Percentiles rank a stretch among this genome's conserved stretches.
Evolutionary conservation across 108 stramenopile species (phyloP).

Genomic region (Bacterosira constricta): DNA sequence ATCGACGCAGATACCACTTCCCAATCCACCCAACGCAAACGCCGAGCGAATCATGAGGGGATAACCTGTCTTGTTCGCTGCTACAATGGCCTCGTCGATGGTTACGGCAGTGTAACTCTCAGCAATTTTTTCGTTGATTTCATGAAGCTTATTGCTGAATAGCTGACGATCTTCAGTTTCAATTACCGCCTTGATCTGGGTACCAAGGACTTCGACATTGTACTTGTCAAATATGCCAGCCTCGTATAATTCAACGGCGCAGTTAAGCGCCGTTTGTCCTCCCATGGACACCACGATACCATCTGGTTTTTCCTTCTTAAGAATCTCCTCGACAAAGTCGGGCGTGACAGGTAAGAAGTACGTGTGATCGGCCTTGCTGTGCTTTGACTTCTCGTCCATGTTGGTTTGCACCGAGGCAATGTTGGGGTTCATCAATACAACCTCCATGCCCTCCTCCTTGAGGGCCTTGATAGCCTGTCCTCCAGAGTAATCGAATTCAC

Average conservation of each 20-base stretch:
- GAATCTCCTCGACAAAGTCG: constrained; percentile 95
- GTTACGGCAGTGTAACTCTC: constrained; percentile 80
- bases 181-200: constrained; percentile 93
- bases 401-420: constrained; percentile 99
- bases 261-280: constrained; percentile 98
- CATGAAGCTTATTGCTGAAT: constrained; percentile 90
- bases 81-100: constrained; percentile 84
- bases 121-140: constrained; percentile 98
- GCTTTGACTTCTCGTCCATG: constrained; percentile 85
- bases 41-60: constrained; percentile 98
- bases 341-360: constrained; percentile 98
- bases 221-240: constrained; percentile 93
- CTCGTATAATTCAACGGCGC: constrained; percentile 91
- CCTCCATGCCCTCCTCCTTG: constrained; percentile 98
- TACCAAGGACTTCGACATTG: constrained; percentile 93
- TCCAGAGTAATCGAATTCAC: constrained; percentile 99
- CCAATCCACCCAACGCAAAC: constrained; percentile 97
- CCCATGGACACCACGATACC: constrained; percentile 98
- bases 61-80: constrained; percentile 93
- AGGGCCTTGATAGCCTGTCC: constrained; percentile 98
- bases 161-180: constrained; percentile 98
- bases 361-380: constrained; percentile 90
- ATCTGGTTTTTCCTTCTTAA: constrained; percentile 97
- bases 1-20: constrained; percentile 93
- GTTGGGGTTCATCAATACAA: constrained; percentile 99